phyloP scores from a whole-genome alignment of 495 filamentous ascomycete species.

The Margaritispora aquatica region DNA sequence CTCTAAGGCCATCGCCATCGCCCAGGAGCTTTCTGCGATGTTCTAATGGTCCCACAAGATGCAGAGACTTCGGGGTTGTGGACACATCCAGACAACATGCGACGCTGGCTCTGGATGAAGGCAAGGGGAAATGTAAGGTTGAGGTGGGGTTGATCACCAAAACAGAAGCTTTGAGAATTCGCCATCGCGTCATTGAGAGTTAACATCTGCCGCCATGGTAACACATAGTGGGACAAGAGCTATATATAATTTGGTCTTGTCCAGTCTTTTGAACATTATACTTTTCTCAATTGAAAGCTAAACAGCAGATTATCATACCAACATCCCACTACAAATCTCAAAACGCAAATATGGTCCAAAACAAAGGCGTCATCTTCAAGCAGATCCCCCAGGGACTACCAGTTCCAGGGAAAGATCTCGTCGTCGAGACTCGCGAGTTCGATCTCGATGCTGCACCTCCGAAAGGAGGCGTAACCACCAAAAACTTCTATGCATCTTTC shows the following conservation, averaged over 20 bases:
- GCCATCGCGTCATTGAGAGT: background rate
- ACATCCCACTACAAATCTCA: background rate
- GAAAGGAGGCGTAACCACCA: conserved; percentile 60
- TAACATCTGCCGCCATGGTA: background rate
- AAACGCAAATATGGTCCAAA: conserved; percentile 42
- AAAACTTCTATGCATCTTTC: conserved; percentile 73
- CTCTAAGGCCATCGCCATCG: background rate
- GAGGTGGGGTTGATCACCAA: background rate
- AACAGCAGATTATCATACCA: background rate
- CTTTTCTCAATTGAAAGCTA: background rate
- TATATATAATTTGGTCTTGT: background rate
- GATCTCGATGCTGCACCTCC: conserved; percentile 60
- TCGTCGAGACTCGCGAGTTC: conserved; percentile 59
- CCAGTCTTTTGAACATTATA: background rate
- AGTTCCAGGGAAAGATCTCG: conserved; percentile 64
- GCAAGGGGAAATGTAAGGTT: background rate
- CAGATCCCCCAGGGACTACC: conserved; percentile 62
- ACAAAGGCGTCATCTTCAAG: conserved; percentile 81
- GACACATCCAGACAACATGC: background rate
- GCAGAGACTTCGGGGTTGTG: background rate
- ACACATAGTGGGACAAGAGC: background rate
- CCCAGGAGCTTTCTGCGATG: background rate
- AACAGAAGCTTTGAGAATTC: background rate
- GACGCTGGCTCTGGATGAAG: background rate
- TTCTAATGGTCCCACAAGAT: background rate